A percentile compares a stretch with the other conserved stretches of the same genome.
These are phyloP conservation scores for Chaetomium sp. DNA, from an alignment of 2,329 filamentous ascomycete species.

Conservation along the genomic window DNA sequence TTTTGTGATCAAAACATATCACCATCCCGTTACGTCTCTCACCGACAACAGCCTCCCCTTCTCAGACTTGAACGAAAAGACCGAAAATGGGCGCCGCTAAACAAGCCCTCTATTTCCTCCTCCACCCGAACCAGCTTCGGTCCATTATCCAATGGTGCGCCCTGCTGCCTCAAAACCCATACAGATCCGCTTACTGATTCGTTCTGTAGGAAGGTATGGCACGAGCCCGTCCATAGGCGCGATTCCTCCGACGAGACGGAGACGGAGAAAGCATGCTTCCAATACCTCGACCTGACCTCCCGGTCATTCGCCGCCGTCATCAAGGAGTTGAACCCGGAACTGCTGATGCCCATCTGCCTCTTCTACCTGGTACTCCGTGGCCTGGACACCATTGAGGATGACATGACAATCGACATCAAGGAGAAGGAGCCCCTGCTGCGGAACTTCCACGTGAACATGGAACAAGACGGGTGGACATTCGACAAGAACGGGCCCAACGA, in stretches of 20 bases:
- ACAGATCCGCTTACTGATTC: slow-evolving; percentile 33
- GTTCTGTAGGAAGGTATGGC: slow-evolving; percentile 82
- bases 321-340: slow-evolving; percentile 90
- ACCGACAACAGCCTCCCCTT: slow-evolving; percentile 16
- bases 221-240: slow-evolving; percentile 87
- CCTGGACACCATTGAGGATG: slow-evolving; percentile 97
- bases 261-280: slow-evolving; percentile 80
- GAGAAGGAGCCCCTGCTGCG: slow-evolving; percentile 86
- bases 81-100: slow-evolving; percentile 55
- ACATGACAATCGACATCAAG: slow-evolving; percentile 83
- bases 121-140: slow-evolving; percentile 77
- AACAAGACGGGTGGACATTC: slow-evolving; percentile 88
- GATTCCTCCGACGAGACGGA: slow-evolving; percentile 73
- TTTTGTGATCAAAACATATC: background rate
- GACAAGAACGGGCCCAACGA: slow-evolving; percentile 83
- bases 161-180: background rate
- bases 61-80: background rate
- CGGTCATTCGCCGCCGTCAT: slow-evolving; percentile 94
- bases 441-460: slow-evolving; percentile 76
- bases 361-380: slow-evolving; percentile 94
- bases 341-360: slow-evolving; percentile 82
- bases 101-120: slow-evolving; percentile 67
- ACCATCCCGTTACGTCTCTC: slow-evolving; percentile 20
- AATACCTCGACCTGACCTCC: slow-evolving; percentile 83
- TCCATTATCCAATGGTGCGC: slow-evolving; percentile 85